phyloP scores from a whole-genome alignment of 1,284 basidiomycete species.

The Cutaneotrichosporon sp. region DNA sequence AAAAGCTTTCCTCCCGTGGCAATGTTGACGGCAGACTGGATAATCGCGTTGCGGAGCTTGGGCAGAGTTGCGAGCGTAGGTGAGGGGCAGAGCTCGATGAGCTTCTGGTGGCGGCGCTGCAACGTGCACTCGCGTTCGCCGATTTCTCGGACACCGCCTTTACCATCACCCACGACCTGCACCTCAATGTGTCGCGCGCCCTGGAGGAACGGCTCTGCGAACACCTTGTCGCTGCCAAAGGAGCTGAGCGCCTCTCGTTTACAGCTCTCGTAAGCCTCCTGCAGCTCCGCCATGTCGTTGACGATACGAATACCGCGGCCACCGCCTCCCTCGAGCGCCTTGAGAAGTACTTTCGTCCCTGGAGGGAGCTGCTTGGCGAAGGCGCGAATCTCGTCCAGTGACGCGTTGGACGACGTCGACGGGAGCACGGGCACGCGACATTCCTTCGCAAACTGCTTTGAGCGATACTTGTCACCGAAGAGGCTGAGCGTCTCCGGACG shows the following conservation, averaged over 20 bases:
- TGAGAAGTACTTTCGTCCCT: slow-evolving; percentile 54
- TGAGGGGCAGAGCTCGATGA: slow-evolving; percentile 19
- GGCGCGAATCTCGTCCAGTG: slow-evolving; percentile 13
- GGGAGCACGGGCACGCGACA: slow-evolving; percentile 58
- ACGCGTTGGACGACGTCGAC: slow-evolving; percentile 11
- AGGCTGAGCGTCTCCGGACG: slow-evolving; percentile 54
- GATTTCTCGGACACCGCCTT: slow-evolving; percentile 9
- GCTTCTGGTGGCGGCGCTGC: slow-evolving; percentile 19
- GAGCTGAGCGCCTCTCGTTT: slow-evolving; percentile 77
- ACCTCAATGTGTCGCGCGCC: slow-evolving; percentile 84
- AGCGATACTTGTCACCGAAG: slow-evolving; percentile 61
- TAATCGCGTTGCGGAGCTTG: slow-evolving; percentile 14
- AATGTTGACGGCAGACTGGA: slow-evolving; percentile 8
- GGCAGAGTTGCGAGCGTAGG: slow-evolving; percentile 8
- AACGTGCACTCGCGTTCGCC: slow-evolving; percentile 21
- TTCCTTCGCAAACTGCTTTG: slow-evolving; percentile 81
- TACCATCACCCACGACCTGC: slow-evolving; percentile 55
- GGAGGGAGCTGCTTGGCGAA: slow-evolving; percentile 27
- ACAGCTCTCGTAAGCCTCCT: slow-evolving; percentile 70
- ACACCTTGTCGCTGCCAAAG: slow-evolving; percentile 79
- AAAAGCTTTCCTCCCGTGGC: slow-evolving; percentile 15
- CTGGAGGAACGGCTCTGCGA: slow-evolving; percentile 80
- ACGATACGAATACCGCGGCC: slow-evolving; percentile 67
- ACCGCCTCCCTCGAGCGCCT: slow-evolving; percentile 67
- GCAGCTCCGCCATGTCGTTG: slow-evolving; percentile 50